Percentiles rank a stretch among this genome's conserved stretches.
phyloP scores from a whole-genome alignment of 2,329 filamentous ascomycete genomes.

The Aspergillus uvarum region DNA sequence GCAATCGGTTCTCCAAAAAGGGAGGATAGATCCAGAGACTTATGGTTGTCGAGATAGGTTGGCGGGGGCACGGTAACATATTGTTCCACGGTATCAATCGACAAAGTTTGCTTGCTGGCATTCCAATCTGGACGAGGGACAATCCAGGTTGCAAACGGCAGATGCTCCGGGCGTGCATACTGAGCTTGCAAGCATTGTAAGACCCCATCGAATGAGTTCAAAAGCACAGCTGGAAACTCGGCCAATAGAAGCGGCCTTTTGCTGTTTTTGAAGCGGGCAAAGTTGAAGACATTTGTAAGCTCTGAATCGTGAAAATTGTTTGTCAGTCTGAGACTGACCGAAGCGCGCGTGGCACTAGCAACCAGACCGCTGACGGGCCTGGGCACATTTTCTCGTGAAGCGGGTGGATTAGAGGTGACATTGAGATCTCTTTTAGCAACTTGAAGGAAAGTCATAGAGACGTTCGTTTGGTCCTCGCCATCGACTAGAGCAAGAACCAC shows the following conservation, averaged over 20 bases:
- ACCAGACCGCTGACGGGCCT: neutral
- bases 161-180: neutral
- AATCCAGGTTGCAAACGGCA: slow-evolving; percentile 8
- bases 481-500: slow-evolving; percentile 8
- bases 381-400: neutral
- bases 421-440: slow-evolving; percentile 4
- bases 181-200: slow-evolving; percentile 12
- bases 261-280: neutral
- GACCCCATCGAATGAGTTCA: slow-evolving; percentile 14
- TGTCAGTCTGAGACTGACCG: slow-evolving; percentile 1
- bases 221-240: slow-evolving; percentile 14
- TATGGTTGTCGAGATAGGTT: neutral
- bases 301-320: neutral
- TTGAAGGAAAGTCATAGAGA: slow-evolving; percentile 7
- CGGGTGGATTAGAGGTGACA: neutral
- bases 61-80: neutral
- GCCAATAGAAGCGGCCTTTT: slow-evolving; percentile 9
- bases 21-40: neutral
- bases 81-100: neutral
- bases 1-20: neutral
- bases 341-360: neutral
- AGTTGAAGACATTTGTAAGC: neutral
- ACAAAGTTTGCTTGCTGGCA: neutral
- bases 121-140: neutral
- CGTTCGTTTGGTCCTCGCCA: slow-evolving; percentile 1